Base-by-base conservation (phyloP, 2,329 filamentous ascomycete species). In the Fusarium sp. region DNA sequence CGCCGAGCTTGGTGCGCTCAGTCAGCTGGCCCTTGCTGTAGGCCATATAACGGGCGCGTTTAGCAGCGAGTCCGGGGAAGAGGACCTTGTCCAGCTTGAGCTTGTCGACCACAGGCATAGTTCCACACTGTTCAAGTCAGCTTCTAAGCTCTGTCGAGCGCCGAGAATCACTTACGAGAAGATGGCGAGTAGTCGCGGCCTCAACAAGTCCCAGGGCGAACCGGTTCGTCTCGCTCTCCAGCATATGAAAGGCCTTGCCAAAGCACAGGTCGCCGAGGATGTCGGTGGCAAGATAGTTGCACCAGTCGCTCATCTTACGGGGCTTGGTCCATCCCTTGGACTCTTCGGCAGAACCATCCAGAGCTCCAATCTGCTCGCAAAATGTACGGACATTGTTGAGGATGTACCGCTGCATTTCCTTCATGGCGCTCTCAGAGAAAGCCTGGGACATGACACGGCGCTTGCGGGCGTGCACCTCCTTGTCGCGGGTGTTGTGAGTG, bases 401-500 rank as follows among this genome's bases (percentile, higher is more conserved):
- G 71, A 94, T 90, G 73, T 92, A 91, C 68, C 88, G 86, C 82
- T 94, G 91, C 87, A 93, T 92, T 77, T 90, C 88, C 83, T 90
- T 91, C 77, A 93, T 86, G 63, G 91, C 91, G 45, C 85, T 83
- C 66, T 93, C 91, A 1, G 90, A 90, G 80, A 95, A 94, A 35
- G 91, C 92, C 75, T 93, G 91, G n/a, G 90, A 91, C 38, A 95
- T 84, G 31, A 94, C 91, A 29, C 92, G 87, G 42, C 92, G 86
- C 86, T 94, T 94, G 63, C 92, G 90, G 33, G 91, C 91, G 80
- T 95, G 93, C 47, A 90, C 84, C 0, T 86, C 83, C 83, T 92
- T 93, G 79, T 94, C 91, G 62, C 93, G 92, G 2, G 87, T 88
- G 82, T 93, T 94, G 84, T 94, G 92, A 2, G 92, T 94, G 83